Base-by-base conservation (phyloP, 2,329 filamentous ascomycete species). In the Teratosphaeria destructans region DNA sequence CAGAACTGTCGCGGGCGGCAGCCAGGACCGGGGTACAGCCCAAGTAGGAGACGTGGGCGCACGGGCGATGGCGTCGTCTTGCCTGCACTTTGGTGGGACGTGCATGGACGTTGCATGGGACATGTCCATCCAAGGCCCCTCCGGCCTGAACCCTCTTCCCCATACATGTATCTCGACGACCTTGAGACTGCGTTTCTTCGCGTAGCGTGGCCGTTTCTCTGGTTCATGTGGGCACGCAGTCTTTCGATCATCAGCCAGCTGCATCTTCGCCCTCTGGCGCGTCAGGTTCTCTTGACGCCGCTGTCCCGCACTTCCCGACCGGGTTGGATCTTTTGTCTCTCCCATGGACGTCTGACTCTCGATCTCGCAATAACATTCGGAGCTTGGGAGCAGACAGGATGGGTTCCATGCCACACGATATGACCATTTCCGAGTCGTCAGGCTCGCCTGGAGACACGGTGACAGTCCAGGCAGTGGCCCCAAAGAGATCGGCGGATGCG, bases 401-500 rank as follows among this genome's bases (percentile, higher is more conserved):
- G 66, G 63, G 60, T 35, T 67, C 64, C 32, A 60, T 66, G 49
- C 55, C 62, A n/a, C 62, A 63, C 52, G 63, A 66, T 52, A 58
- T 62, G 49, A 55, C 60, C 26, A 57, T 64, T 27, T 71, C 69
- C 32, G 69, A 71, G 37, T 63, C 64, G n/a, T 71, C 69, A 29
- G 65, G 61, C 11, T 70, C 69, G 26, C 68, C 69, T 23, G 62
- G 64, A n/a, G 66, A 69, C 27, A 65, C 66, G 5, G 60, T 63
- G 34, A 64, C 65, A 3, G 37, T 66, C 19, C 65, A 66, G 23
- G 54, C 64, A 3, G 62, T 64, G 16, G 57, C 60, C 12, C 56
- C 63, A 49, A 86, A 85, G 74, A 79, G 83, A 63, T 84, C 84
- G 67, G 79, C 81, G 52, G 78, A 80, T 49, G 75, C 78, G 60